These are phyloP conservation scores for Gremmenia infestans DNA, from an alignment of 2,329 filamentous ascomycete species.

Conservation along the genomic window DNA sequence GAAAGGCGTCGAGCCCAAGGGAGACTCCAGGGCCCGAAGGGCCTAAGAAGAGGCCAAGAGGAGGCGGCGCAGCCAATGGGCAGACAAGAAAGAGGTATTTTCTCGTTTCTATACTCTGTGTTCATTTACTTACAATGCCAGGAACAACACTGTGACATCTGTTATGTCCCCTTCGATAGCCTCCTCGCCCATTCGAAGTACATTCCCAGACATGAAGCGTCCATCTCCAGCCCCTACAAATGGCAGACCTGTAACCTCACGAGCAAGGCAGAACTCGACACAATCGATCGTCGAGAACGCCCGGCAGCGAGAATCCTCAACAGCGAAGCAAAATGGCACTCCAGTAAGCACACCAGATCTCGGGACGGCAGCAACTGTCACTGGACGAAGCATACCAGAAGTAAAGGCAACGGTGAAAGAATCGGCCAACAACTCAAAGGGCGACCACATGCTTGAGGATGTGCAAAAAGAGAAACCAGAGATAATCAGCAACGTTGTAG, in stretches of 20 bases:
- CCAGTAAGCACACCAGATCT: constrained; percentile 30
- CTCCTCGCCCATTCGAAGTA: constrained; percentile 70
- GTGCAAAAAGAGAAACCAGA: constrained; percentile 31
- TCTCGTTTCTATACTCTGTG: neutral
- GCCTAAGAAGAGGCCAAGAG: constrained; percentile 66
- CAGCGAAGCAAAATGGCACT: constrained; percentile 55
- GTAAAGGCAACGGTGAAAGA: constrained; percentile 50
- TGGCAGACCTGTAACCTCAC: constrained; percentile 60
- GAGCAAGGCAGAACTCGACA: constrained; percentile 71
- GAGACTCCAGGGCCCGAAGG: constrained; percentile 63
- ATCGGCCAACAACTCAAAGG: constrained; percentile 32
- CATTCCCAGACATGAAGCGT: constrained; percentile 58
- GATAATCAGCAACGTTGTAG: constrained; percentile 25
- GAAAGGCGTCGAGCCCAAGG: constrained; percentile 59
- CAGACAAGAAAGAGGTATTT: constrained; percentile 73
- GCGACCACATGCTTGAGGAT: constrained; percentile 31
- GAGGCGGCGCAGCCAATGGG: constrained; percentile 59
- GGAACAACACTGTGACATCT: constrained; percentile 42
- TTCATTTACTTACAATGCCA: constrained; percentile 23
- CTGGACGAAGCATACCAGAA: constrained; percentile 39
- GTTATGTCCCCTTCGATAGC: constrained; percentile 64
- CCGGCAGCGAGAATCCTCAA: constrained; percentile 52
- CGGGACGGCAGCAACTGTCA: constrained; percentile 24
- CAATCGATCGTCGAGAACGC: constrained; percentile 52
- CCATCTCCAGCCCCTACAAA: constrained; percentile 56